Evolutionary conservation across 2,329 filamentous ascomycete species (phyloP).

Genomic region (Diaporthe capsici): DNA sequence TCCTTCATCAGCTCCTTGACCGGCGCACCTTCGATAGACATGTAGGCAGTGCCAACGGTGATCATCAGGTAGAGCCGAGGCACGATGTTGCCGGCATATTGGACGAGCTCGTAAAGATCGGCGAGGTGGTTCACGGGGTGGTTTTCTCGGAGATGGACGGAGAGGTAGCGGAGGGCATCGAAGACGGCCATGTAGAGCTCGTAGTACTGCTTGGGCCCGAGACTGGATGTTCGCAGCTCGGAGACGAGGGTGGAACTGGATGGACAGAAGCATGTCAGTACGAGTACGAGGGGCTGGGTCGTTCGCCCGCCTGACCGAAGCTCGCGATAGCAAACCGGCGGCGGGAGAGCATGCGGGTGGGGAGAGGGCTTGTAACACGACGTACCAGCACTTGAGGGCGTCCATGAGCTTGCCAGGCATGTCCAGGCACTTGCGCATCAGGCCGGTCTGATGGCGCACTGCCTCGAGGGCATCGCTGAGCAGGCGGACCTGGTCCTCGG

Average conservation of each 20-base stretch:
- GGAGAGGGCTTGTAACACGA: constrained; percentile 42
- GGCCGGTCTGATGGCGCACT: constrained; percentile 94
- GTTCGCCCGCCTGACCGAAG: neutral
- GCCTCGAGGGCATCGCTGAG: constrained; percentile 97
- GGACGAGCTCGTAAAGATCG: constrained; percentile 96
- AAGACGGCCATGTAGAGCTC: constrained; percentile 99
- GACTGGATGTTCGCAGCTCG: constrained; percentile 95
- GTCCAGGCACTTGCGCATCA: constrained; percentile 98
- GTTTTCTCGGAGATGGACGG: constrained; percentile 95
- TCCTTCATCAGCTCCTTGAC: constrained; percentile 99
- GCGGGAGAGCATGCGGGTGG: constrained; percentile 16
- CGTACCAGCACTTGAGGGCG: constrained; percentile 98
- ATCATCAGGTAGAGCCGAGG: constrained; percentile 98
- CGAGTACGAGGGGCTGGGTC: constrained; percentile 4
- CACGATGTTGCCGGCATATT: constrained; percentile 98
- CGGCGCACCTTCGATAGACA: constrained; percentile 97
- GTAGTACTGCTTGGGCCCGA: constrained; percentile 99
- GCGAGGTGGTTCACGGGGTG: constrained; percentile 98
- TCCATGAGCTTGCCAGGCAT: constrained; percentile 99
- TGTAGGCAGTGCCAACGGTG: constrained; percentile 98
- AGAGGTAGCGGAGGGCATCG: constrained; percentile 95
- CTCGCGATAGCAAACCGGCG: constrained; percentile 31
- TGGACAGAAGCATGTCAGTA: neutral
- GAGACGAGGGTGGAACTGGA: constrained; percentile 94
- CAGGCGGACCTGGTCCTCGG: constrained; percentile 89